Percentiles rank a stretch among this genome's conserved stretches.
These are phyloP conservation scores for Harringtonia aguacate DNA, from an alignment of 2,329 filamentous ascomycete genomes.

Conservation along the genomic window DNA sequence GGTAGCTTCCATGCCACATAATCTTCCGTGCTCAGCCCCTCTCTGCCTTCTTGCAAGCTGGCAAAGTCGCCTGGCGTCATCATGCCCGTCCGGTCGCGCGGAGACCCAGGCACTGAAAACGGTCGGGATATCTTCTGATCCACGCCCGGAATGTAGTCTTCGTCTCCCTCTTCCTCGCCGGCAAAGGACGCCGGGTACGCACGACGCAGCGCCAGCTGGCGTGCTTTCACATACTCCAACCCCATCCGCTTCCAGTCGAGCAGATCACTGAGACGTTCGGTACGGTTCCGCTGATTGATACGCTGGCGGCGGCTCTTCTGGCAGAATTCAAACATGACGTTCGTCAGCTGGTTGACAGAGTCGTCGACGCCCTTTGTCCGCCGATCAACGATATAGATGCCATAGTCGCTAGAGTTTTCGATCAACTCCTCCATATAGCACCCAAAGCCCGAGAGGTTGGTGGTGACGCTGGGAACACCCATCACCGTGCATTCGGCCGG, in stretches of 20 bases:
- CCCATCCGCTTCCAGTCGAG: slow-evolving; percentile 99
- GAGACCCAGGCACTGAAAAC: slow-evolving; percentile 87
- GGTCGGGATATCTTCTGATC: slow-evolving; percentile 94
- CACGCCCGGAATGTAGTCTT: slow-evolving; percentile 82
- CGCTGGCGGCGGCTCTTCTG: slow-evolving; percentile 89
- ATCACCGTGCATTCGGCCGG: slow-evolving; percentile 97
- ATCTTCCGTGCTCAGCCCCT: slow-evolving; percentile 90
- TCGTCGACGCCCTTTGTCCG: slow-evolving; percentile 93
- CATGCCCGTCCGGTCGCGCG: slow-evolving; percentile 84
- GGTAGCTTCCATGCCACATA: slow-evolving; percentile 97
- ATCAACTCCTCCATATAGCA: slow-evolving; percentile 99
- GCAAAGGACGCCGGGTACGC: slow-evolving; percentile 85
- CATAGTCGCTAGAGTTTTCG: slow-evolving; percentile 94
- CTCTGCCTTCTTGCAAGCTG: slow-evolving; percentile 85
- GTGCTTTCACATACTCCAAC: slow-evolving; percentile 96
- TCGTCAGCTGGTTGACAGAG: slow-evolving; percentile 87
- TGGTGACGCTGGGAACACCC: slow-evolving; percentile 97
- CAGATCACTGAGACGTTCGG: slow-evolving; percentile 86
- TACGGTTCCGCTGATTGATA: slow-evolving; percentile 97
- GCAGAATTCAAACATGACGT: slow-evolving; percentile 89
- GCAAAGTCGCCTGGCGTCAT: slow-evolving; percentile 99
- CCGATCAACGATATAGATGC: slow-evolving; percentile 97
- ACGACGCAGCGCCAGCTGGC: slow-evolving; percentile 80
- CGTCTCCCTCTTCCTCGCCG: slow-evolving; percentile 70
- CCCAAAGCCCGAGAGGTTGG: slow-evolving; percentile 93